phyloP scores from a whole-genome alignment of 805 yeast genomes.

The Kodamaea hsintzibuensis region DNA sequence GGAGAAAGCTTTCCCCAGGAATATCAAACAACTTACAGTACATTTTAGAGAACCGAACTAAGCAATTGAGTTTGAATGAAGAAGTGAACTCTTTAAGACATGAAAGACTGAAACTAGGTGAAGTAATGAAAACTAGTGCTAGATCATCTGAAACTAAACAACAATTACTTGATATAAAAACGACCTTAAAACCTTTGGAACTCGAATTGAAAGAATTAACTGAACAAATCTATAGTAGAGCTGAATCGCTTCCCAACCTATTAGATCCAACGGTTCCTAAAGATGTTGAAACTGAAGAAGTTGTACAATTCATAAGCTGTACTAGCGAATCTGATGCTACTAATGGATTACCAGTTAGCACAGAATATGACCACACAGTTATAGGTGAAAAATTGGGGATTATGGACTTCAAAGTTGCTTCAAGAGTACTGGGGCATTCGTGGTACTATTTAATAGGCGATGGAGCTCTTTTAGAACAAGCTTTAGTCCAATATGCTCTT shows the following conservation, averaged over 20 bases:
- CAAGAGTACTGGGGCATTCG: constrained; percentile 78
- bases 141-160: constrained; percentile 14
- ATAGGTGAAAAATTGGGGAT: constrained; percentile 71
- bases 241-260: constrained; percentile 63
- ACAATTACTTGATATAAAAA: constrained; percentile 26
- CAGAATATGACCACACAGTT: constrained; percentile 56
- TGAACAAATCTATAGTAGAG: constrained; percentile 35
- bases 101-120: constrained; percentile 29
- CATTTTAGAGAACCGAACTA: constrained; percentile 25
- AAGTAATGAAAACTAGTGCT: constrained; percentile 18
- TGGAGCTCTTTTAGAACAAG: constrained; percentile 88
- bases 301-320: constrained; percentile 57
- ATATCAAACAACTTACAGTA: constrained; percentile 22
- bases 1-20: constrained; percentile 24
- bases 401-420: constrained; percentile 69
- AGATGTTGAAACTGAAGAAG: constrained; percentile 30
- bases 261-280: constrained; percentile 49
- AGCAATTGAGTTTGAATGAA: constrained; percentile 22
- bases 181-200: constrained; percentile 28
- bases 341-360: constrained; percentile 12
- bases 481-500: constrained; percentile 78
- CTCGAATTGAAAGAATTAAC: constrained; percentile 28
- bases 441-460: constrained; percentile 85
- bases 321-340: constrained; percentile 29
- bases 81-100: constrained; percentile 28